Evolutionary conservation across 2,329 filamentous ascomycete species (phyloP).

Genomic region (Pseudogymnoascus sp.): DNA sequence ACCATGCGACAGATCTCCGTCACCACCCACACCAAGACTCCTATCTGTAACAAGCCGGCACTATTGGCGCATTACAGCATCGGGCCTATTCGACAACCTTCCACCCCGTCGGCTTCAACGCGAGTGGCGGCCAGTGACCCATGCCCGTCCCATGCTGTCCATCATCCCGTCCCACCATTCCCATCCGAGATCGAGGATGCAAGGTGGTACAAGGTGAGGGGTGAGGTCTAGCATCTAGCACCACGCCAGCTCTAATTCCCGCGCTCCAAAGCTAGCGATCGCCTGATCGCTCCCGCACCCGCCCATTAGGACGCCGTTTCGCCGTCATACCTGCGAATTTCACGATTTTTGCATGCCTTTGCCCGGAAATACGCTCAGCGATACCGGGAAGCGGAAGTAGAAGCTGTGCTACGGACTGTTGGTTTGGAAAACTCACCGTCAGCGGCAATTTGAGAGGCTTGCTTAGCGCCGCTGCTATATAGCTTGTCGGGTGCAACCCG

Average conservation of each 20-base stretch:
- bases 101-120: slow-evolving; percentile 4
- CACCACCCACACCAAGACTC: slow-evolving; percentile 3
- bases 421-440: not conserved
- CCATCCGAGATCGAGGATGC: not conserved
- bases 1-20: not conserved
- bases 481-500: not conserved
- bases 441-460: not conserved
- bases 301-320: not conserved
- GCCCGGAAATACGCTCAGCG: not conserved
- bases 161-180: not conserved
- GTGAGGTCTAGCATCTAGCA: not conserved
- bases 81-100: slow-evolving; percentile 8
- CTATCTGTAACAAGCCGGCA: slow-evolving; percentile 6
- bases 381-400: not conserved
- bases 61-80: slow-evolving; percentile 1
- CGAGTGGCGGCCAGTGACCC: not conserved
- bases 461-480: not conserved
- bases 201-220: not conserved
- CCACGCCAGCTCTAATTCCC: not conserved
- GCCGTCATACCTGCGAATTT: not conserved
- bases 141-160: not conserved
- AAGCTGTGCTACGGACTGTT: not conserved
- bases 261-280: not conserved
- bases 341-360: not conserved
- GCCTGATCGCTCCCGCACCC: slow-evolving; percentile 8